Evolutionary conservation across 1,284 basidiomycete species (phyloP), one percentile per base, ranked within the genome.

Genomic region (Cutaneotrichosporon cyanovorans): DNA sequence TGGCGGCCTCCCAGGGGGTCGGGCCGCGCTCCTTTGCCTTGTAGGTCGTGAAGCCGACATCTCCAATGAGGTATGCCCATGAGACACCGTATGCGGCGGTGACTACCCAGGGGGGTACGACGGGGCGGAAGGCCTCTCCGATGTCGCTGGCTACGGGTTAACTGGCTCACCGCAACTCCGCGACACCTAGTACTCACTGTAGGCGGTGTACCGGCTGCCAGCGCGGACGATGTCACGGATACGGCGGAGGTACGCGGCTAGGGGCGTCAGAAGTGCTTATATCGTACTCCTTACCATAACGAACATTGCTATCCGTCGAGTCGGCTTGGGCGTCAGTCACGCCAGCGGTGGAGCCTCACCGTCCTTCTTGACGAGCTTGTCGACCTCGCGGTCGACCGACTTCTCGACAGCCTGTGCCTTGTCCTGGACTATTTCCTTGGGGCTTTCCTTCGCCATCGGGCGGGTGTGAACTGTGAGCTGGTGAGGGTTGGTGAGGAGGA

Each of bases 11-110:
- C 30, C 82, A 65, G 1, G 83, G 74, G 15, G 80, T 77, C 3
- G 87, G 87, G 1, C 87, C 86, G 38, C 76, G 76, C 50, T 81
- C 75, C 55, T 83, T 78, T 2, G 85, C 81, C 66, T 91, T 91
- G 75, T 89, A 95, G 4, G 87, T 82, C 63, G 92, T 89, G 69
- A 89, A 93, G n/a, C 79, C 77, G 33, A 93, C 88, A 63, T 95
- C 91, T 40, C 86, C 87, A 59, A 65, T 65, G 25, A 76, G 63
- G 59, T 77, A 90, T 30, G 85, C 68, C 88, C 88, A 93, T 0
- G 86, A 89, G 48, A 91, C 73, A 20, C 83, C 87, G 68, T 93
- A 93, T 4, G 87, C 86, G 31, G 68, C 66, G 21, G 59, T 68
- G 28, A 72, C 69, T 12, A 87, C 59, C 57, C 74, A 78, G 0